Percentiles rank a stretch among this genome's conserved stretches.
Evolutionary conservation across 805 yeast genomes (phyloP).

Genomic region (Teunomyces lycoperdinae): DNA sequence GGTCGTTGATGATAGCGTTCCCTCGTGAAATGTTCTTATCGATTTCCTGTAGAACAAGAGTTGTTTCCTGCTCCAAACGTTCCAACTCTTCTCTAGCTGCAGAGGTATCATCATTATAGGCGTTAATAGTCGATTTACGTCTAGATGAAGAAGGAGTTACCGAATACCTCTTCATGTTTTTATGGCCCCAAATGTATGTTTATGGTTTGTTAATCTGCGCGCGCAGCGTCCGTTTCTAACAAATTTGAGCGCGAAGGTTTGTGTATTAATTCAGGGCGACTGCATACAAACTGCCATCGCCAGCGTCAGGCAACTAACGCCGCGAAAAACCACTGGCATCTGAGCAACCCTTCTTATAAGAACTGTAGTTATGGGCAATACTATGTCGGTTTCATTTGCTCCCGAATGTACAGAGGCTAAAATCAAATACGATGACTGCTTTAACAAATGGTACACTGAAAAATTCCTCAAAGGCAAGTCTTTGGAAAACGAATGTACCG

Average conservation of each 20-base stretch:
- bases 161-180: slow-evolving; percentile 31
- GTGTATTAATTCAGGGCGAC: not conserved
- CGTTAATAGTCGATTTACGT: slow-evolving; percentile 24
- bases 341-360: not conserved
- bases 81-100: slow-evolving; percentile 43
- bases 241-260: not conserved
- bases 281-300: slow-evolving; percentile 2
- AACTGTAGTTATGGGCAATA: slow-evolving; percentile 35
- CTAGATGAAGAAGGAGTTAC: slow-evolving; percentile 33
- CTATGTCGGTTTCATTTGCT: slow-evolving; percentile 75
- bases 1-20: slow-evolving; percentile 64
- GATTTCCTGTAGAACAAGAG: slow-evolving; percentile 71
- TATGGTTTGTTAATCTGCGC: not conserved
- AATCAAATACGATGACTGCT: slow-evolving; percentile 85
- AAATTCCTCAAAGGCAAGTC: slow-evolving; percentile 58
- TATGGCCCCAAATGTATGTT: not conserved
- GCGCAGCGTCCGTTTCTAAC: not conserved
- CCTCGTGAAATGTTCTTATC: slow-evolving; percentile 70
- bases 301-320: not conserved
- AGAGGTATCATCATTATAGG: slow-evolving; percentile 10
- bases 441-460: slow-evolving; percentile 93
- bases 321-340: no score
- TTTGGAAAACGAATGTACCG: slow-evolving; percentile 83
- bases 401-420: slow-evolving; percentile 93
- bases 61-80: slow-evolving; percentile 74